Percentiles rank a stretch among this genome's conserved stretches.
Conservation (phyloP, 75 land plant genomes). For the Gnetum montanum region DNA sequence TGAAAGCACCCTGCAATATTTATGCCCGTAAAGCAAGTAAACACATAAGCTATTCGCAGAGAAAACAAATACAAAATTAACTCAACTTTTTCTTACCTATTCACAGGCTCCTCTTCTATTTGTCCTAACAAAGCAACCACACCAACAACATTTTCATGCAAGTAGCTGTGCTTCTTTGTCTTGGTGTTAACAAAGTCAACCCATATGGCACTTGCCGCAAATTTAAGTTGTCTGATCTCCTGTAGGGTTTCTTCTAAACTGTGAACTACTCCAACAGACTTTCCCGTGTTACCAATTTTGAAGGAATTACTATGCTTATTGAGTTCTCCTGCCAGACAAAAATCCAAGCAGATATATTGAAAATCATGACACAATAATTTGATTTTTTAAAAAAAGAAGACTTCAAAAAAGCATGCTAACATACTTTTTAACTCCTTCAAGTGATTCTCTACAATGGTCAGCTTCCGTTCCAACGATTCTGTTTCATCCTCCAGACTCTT, state of each 20-base stretch:
- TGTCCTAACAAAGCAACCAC: slow-evolving; percentile 65
- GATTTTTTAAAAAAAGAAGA: background rate
- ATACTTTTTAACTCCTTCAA: background rate
- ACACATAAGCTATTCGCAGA: background rate
- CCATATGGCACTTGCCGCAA: slow-evolving; percentile 34
- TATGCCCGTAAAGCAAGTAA: slow-evolving; percentile 1
- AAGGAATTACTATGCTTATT: background rate
- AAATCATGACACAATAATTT: background rate
- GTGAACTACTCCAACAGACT: background rate
- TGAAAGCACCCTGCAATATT: slow-evolving; percentile 49
- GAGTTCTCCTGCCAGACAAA: background rate
- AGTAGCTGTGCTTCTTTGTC: slow-evolving; percentile 1
- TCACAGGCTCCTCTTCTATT: slow-evolving; percentile 55
- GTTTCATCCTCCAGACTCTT: background rate
- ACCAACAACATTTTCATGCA: slow-evolving; percentile 58
- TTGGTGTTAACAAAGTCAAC: slow-evolving; percentile 17
- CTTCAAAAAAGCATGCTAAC: background rate
- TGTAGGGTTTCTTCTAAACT: slow-evolving; percentile 13
- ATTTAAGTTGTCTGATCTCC: slow-evolving; percentile 32
- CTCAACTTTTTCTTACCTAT: slow-evolving; percentile 64
- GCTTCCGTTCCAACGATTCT: background rate
- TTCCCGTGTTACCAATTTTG: background rate
- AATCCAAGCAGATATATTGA: background rate
- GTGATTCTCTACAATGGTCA: background rate
- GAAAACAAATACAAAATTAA: background rate